Conservation (phyloP, 257 asterid species). For the Solanum piurae region DNA sequence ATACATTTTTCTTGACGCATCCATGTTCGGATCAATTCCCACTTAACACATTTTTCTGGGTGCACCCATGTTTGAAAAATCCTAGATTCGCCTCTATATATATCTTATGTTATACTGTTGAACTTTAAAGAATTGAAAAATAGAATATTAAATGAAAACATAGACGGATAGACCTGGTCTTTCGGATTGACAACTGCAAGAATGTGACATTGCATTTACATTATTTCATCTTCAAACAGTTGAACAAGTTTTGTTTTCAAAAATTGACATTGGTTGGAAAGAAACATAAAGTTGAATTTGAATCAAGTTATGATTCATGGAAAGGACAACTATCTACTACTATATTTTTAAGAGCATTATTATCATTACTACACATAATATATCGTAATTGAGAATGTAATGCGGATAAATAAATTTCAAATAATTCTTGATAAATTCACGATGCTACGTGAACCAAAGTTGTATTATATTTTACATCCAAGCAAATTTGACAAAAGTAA, state of each 20-base stretch:
- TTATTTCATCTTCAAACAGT: background rate
- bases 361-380: too few species aligned
- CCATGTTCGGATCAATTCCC: too few species aligned
- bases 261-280: too few species aligned
- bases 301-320: background rate
- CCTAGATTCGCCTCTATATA: too few species aligned
- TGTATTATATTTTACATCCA: background rate
- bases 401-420: background rate
- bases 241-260: background rate
- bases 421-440: background rate
- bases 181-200: background rate
- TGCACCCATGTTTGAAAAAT: too few species aligned
- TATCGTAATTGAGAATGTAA: too few species aligned
- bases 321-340: background rate
- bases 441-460: background rate
- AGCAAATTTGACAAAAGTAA: background rate
- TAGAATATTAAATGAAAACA: background rate
- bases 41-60: too few species aligned
- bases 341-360: background rate
- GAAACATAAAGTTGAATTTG: background rate
- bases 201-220: background rate
- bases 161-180: background rate
- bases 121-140: background rate
- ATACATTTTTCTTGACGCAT: too few species aligned
- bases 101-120: background rate